These are phyloP conservation scores for Dictyostelium brefeldianum DNA, from an alignment of 78 protist genomes.

Conservation along the genomic window DNA sequence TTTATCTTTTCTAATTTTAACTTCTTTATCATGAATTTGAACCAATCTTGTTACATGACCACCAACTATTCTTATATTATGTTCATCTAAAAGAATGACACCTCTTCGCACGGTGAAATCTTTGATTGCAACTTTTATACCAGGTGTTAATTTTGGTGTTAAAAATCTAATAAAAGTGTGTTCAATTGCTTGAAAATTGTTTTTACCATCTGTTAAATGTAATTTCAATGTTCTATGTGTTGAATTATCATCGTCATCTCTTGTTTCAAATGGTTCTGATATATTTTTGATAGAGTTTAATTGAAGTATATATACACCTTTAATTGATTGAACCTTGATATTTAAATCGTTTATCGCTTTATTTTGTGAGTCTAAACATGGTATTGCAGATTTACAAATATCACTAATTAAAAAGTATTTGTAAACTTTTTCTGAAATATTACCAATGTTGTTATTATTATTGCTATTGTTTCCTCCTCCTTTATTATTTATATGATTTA, in stretches of 20 bases:
- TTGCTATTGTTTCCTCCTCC: neutral
- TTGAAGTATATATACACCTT: slow-evolving; percentile 19
- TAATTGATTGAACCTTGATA: neutral
- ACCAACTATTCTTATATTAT: slow-evolving; percentile 45
- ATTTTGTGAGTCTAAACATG: neutral
- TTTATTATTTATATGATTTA: neutral
- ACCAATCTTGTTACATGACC: slow-evolving; percentile 20
- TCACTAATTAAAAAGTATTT: slow-evolving; percentile 9
- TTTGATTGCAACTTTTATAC: slow-evolving; percentile 33
- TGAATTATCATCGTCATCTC: slow-evolving; percentile 33
- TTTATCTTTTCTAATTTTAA: slow-evolving; percentile 5
- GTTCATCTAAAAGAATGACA: slow-evolving; percentile 28
- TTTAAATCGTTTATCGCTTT: slow-evolving; percentile 2
- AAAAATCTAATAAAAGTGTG: slow-evolving; percentile 15
- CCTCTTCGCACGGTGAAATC: slow-evolving; percentile 59
- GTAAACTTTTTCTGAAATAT: neutral
- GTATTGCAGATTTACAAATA: neutral
- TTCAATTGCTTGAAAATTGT: slow-evolving; percentile 38
- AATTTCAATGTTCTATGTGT: slow-evolving; percentile 30
- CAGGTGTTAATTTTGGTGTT: slow-evolving; percentile 31
- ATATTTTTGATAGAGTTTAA: slow-evolving; percentile 16
- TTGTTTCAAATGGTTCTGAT: slow-evolving; percentile 21
- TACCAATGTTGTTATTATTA: neutral
- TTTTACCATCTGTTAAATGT: slow-evolving; percentile 23
- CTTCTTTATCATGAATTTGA: neutral